Conservation (phyloP, 176 grass and related monocot genomes). For the Rhynchospora breviuscula region DNA sequence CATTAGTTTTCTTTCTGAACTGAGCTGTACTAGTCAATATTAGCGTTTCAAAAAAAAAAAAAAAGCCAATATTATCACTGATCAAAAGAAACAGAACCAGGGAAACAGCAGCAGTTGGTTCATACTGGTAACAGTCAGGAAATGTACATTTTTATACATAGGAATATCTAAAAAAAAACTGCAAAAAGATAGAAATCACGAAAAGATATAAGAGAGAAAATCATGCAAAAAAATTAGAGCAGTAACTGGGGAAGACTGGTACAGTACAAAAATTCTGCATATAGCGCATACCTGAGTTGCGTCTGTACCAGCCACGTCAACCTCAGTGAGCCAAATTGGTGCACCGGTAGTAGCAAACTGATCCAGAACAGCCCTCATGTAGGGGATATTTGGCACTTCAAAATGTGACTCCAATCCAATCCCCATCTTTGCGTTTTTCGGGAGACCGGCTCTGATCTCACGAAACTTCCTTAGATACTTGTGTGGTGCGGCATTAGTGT, state of each 20-base stretch:
- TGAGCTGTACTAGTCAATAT: not conserved
- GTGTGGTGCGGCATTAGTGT: slow-evolving; percentile 25
- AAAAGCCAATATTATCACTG: not conserved
- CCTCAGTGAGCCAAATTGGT: slow-evolving; percentile 90
- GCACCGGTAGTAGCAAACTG: slow-evolving; percentile 33
- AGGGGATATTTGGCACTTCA: slow-evolving; percentile 52
- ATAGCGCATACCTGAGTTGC: slow-evolving; percentile 33
- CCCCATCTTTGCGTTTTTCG: slow-evolving; percentile 30
- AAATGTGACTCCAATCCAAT: slow-evolving; percentile 87
- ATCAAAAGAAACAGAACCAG: not conserved
- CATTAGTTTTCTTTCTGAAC: not conserved
- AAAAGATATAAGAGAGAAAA: not conserved
- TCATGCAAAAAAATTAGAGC: not conserved
- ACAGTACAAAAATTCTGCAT: not conserved
- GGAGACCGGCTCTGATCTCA: slow-evolving; percentile 40
- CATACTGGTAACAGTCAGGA: not conserved
- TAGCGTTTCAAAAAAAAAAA: not conserved
- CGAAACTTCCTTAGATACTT: slow-evolving; percentile 63
- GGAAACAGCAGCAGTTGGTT: not conserved
- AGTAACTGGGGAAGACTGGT: not conserved
- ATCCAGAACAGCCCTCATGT: slow-evolving; percentile 67
- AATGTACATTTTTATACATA: not conserved
- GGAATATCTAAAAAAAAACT: not conserved
- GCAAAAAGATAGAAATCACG: not conserved
- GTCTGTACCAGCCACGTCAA: slow-evolving; percentile 39